Base-by-base conservation (phyloP, 148 eudicot species). In the Drosera capensis region DNA sequence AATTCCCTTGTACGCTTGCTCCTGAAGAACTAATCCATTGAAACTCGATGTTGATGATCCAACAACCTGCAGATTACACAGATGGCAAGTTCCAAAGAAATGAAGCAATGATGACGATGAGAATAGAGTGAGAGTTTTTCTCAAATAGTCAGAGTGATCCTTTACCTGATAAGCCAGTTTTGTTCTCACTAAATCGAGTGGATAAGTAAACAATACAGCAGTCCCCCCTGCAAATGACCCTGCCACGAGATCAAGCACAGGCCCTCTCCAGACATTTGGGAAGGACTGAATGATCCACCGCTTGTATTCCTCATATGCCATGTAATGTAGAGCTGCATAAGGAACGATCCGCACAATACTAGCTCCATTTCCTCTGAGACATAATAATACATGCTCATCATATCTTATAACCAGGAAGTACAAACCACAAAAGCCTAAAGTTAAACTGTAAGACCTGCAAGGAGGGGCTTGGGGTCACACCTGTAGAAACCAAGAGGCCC, bases 181-280 rank as follows among this genome's bases (percentile, higher is more conserved):
- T 26, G 94, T 88, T 45, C 96, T 71, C 29, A 88, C 96, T 65
- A 88, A 68, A 73, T 88, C 96, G 39, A 88, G 96, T 19, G 96
- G 96, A 53, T 88, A 88, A 26, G 96, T 88, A 60, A 80, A 83
- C 48, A 88, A 72, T n/a, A 88, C 94, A 57, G 96, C 96, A 19
- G 96, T 88, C 69, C 94, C 96, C 51, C 96, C 96, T 53, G 92
- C 85, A 64, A 83, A 83, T 51, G 96, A 87, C 49, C 96, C 96
- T 17, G 94, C 96, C 51, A 83, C 45, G 39, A 88, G 92, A 80
- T 88, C 96, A 59, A 88, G 94, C 55, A 73, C 72, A 14, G 94
- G 96, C 42, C 96, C 94, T 52, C 72, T 78, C 41, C 70, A 70
- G 44, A 77, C 51, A 43, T 51, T 62, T 48, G 94, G 96, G 34